phyloP scores from a whole-genome alignment of 2,329 filamentous ascomycete genomes.

The Stemphylium lycopersici region DNA sequence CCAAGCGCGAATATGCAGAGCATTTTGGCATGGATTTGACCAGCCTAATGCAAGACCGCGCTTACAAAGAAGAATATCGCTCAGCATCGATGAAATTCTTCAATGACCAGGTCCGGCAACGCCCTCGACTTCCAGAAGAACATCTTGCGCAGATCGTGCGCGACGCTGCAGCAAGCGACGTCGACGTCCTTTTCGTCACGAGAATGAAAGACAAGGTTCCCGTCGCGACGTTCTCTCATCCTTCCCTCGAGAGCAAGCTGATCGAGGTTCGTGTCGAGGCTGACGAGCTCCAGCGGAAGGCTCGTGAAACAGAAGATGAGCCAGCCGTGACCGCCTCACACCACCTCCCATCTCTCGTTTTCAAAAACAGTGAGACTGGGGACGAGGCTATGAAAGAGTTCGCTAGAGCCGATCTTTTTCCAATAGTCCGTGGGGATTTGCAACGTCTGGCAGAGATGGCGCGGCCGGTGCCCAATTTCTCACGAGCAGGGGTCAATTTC shows the following conservation, averaged over 20 bases:
- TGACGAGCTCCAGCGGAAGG: background rate
- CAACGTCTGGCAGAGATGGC: conserved; percentile 60
- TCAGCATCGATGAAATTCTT: conserved; percentile 60
- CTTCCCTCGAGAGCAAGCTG: conserved; percentile 60
- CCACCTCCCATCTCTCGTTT: conserved; percentile 52
- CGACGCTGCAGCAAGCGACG: conserved; percentile 30
- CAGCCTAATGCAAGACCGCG: conserved; percentile 58
- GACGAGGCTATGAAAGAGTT: conserved; percentile 50
- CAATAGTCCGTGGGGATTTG: conserved; percentile 56
- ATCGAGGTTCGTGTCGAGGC: conserved; percentile 61
- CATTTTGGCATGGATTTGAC: conserved; percentile 35
- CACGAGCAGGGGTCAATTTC: conserved; percentile 59
- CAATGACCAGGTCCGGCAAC: conserved; percentile 50
- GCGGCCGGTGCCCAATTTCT: conserved; percentile 57
- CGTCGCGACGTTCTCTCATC: conserved; percentile 59
- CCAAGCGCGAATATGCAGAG: conserved; percentile 54
- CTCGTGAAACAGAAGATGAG: conserved; percentile 13
- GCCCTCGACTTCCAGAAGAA: conserved; percentile 57
- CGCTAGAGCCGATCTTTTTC: conserved; percentile 51
- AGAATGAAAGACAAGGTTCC: conserved; percentile 68
- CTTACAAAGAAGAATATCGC: conserved; percentile 68
- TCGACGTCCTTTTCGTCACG: conserved; percentile 66
- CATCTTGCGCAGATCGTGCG: conserved; percentile 49
- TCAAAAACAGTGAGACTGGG: conserved; percentile 59
- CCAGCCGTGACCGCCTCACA: conserved; percentile 17